Conservation (phyloP, 192 early-diverging fungal species). For the Phycomyces nitens region DNA sequence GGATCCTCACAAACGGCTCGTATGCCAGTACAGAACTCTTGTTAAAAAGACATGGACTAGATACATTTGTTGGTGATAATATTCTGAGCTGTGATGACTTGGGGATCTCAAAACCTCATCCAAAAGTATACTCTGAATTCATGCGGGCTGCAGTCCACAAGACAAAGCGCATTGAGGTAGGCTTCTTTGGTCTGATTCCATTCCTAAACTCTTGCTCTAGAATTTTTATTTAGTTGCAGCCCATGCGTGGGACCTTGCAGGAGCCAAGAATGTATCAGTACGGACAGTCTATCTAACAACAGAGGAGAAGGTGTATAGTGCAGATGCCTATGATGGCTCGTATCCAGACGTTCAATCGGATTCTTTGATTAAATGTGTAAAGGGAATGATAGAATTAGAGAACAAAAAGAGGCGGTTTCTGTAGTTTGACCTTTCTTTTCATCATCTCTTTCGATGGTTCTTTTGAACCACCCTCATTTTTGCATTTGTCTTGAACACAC, state of each 20-base stretch:
- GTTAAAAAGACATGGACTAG: constrained; percentile 5
- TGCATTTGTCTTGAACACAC: constrained; percentile 22
- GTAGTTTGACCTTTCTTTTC: not conserved
- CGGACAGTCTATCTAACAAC: constrained; percentile 25
- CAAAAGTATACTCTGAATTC: constrained; percentile 28
- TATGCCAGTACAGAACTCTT: constrained; percentile 1
- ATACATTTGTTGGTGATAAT: constrained; percentile 14
- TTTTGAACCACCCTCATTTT: not conserved
- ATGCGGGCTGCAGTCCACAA: constrained; percentile 25
- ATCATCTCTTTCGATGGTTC: not conserved
- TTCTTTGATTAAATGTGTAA: constrained; percentile 17
- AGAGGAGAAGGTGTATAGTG: constrained; percentile 15
- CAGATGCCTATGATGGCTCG: constrained; percentile 7
- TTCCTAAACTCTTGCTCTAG: not conserved
- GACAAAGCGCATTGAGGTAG: constrained; percentile 34
- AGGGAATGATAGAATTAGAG: constrained; percentile 21
- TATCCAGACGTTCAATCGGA: constrained; percentile 22
- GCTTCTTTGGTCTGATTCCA: not conserved
- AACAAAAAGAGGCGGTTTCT: constrained; percentile 2
- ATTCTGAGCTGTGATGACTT: constrained; percentile 32
- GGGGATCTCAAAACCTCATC: constrained; percentile 30
- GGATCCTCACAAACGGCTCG: constrained; percentile 25
- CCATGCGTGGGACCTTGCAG: constrained; percentile 35
- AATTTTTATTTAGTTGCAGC: constrained; percentile 31
- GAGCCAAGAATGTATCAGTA: constrained; percentile 23